A percentile compares a stretch with the other conserved stretches of the same genome.
phyloP scores from a whole-genome alignment of 208 protist genomes.

The Angomonas ambiguus region DNA sequence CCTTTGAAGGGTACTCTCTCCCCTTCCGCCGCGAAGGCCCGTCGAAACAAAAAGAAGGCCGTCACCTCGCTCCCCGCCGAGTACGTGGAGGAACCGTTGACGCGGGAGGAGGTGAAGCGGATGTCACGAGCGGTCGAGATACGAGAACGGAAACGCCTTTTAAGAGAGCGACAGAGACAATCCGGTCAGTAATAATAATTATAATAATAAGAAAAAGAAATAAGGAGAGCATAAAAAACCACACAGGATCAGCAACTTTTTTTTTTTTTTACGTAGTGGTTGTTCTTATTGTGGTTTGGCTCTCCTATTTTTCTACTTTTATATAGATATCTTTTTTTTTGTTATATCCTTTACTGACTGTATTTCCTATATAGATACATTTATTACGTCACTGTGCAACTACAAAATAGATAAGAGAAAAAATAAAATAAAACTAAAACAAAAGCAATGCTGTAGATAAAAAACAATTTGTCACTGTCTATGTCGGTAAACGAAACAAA shows the following conservation, averaged over 20 bases:
- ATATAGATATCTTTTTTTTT: not conserved
- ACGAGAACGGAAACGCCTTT: constrained; percentile 23
- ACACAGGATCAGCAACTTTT: constrained; percentile 1
- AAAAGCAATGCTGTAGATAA: not conserved
- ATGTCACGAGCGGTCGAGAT: constrained; percentile 39
- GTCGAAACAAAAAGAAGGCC: not conserved
- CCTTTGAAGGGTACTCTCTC: not conserved
- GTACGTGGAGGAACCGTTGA: constrained; percentile 37
- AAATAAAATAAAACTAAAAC: constrained; percentile 1
- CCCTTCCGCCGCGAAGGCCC: not conserved
- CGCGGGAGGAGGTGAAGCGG: constrained; percentile 56
- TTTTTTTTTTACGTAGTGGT: constrained; percentile 19
- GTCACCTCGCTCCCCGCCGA: not conserved
- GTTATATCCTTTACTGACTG: too few relatives aligned
- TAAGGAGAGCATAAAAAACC: constrained; percentile 3
- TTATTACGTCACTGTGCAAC: not conserved
- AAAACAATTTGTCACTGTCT: too few relatives aligned
- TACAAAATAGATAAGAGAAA: not conserved
- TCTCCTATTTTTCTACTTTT: not conserved
- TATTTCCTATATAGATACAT: too few relatives aligned
- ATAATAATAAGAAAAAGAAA: not conserved
- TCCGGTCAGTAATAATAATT: not conserved
- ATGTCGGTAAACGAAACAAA: too few relatives aligned
- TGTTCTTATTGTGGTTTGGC: not conserved
- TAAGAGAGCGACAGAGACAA: constrained; percentile 12